phyloP scores from a whole-genome alignment of 306 rosid genomes.

The Glycine tomentella region DNA sequence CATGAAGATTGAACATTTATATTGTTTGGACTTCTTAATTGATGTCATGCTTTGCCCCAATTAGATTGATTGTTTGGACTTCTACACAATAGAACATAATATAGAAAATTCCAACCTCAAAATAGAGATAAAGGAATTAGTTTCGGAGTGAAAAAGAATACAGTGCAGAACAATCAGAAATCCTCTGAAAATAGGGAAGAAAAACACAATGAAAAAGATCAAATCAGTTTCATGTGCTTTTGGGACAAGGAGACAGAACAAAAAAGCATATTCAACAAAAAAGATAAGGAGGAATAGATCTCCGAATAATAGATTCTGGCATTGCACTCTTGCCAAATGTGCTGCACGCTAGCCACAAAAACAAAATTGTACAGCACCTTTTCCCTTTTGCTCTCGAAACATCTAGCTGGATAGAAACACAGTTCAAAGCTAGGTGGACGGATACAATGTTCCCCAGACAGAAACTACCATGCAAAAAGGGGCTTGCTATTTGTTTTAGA shows the following conservation, averaged over 20 bases:
- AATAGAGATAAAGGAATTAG: constrained; percentile 9
- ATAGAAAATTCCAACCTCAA: constrained; percentile 16
- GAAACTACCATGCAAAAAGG: constrained; percentile 2
- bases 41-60: constrained; percentile 9
- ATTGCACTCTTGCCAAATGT: constrained; percentile 17
- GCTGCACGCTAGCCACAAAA: constrained; percentile 24
- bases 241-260: constrained; percentile 17
- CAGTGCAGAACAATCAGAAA: constrained; percentile 19
- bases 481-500: not conserved
- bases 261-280: constrained; percentile 25
- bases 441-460: not conserved
- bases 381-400: not conserved
- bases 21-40: constrained; percentile 10
- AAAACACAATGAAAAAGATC: constrained; percentile 6
- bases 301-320: constrained; percentile 22
- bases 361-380: constrained; percentile 18
- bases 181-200: constrained; percentile 17
- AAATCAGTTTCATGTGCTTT: constrained; percentile 11
- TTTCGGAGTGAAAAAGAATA: not conserved
- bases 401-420: not conserved
- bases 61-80: constrained; percentile 5
- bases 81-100: not conserved
- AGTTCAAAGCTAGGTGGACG: constrained; percentile 6
- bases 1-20: constrained; percentile 17
- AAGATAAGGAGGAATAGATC: constrained; percentile 7